A percentile compares a stretch with the other conserved stretches of the same genome.
Conservation (phyloP, 106 monocot genomes). For the Gastrodia elata region DNA sequence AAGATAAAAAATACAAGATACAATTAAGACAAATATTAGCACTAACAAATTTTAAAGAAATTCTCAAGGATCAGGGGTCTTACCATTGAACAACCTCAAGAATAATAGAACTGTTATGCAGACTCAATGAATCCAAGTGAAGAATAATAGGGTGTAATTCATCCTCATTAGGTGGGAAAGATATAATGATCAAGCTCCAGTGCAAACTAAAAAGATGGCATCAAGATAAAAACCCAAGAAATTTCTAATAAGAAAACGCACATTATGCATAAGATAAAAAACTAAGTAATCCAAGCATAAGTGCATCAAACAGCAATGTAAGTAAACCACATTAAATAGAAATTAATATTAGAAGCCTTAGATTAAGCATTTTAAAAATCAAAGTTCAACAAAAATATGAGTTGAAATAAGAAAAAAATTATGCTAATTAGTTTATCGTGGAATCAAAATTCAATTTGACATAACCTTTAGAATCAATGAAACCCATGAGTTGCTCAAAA, state of each 20-base stretch:
- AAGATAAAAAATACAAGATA: not conserved
- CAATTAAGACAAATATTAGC: not conserved
- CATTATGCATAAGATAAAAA: not conserved
- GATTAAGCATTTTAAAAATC: not conserved
- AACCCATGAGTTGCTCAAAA: too few species aligned
- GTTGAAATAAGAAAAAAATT: not conserved
- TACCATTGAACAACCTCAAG: slow-evolving; percentile 32
- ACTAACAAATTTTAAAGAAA: not conserved
- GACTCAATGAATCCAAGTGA: slow-evolving; percentile 88
- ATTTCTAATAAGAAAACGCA: not conserved
- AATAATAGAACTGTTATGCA: slow-evolving; percentile 51
- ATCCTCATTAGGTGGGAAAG: slow-evolving; percentile 76
- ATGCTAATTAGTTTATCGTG: not conserved
- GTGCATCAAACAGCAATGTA: not conserved
- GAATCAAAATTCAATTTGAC: too few species aligned
- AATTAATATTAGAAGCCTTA: not conserved
- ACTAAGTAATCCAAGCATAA: slow-evolving; percentile 1
- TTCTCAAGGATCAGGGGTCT: not conserved
- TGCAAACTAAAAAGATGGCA: slow-evolving; percentile 49
- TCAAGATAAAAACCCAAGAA: not conserved
- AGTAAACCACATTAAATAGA: not conserved
- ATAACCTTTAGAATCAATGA: too few species aligned
- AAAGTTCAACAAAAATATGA: not conserved
- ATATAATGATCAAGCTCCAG: slow-evolving; percentile 95
- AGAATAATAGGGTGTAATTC: slow-evolving; percentile 71